Evolutionary conservation across 2,329 filamentous ascomycete genomes (phyloP).

Genomic region (Fusarium napiforme): DNA sequence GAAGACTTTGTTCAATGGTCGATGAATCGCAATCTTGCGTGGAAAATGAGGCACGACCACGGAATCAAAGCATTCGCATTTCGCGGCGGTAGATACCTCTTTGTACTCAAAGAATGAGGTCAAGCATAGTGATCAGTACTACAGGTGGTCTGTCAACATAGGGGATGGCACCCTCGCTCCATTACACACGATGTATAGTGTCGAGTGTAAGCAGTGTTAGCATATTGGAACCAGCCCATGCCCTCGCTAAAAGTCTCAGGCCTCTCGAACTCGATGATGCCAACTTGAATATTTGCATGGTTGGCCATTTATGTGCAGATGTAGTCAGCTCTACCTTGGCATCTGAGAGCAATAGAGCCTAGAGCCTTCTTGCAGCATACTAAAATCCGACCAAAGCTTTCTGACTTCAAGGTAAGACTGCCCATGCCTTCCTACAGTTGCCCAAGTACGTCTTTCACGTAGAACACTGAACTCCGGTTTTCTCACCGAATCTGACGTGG

Average conservation of each 20-base stretch:
- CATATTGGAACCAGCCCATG: neutral
- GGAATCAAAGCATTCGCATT: neutral
- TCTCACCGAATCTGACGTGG: neutral
- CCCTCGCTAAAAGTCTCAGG: neutral
- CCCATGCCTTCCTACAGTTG: neutral
- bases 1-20: neutral
- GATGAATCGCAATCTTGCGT: neutral
- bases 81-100: neutral
- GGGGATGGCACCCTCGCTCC: neutral
- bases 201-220: neutral
- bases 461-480: accelerated
- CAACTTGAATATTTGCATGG: neutral
- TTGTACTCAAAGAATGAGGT: neutral
- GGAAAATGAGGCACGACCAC: neutral
- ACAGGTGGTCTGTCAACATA: neutral
- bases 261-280: neutral
- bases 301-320: neutral
- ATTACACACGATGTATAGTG: neutral
- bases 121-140: neutral
- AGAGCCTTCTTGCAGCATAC: neutral
- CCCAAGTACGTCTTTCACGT: neutral
- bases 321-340: neutral
- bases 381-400: neutral
- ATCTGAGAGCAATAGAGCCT: neutral
- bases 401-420: neutral